Evolutionary conservation across 176 grass and related monocot species (phyloP), one percentile per base, ranked within the genome.

Genomic region (Poa annua): DNA sequence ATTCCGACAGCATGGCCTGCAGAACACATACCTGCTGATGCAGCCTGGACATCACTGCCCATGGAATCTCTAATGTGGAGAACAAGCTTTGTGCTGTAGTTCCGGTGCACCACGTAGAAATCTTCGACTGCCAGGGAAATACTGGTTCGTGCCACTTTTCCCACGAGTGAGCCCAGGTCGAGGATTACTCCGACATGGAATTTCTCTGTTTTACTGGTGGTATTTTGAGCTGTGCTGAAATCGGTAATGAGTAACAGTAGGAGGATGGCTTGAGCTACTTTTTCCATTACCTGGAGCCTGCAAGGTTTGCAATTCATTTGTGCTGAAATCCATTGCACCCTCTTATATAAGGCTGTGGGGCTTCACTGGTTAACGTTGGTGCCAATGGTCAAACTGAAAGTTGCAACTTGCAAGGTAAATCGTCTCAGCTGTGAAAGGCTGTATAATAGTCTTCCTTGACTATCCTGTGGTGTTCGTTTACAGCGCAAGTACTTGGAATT

Each of bases 121-220:
- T 95, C 93, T 22, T 90, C 42, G 7, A 92, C 21, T 1, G 93
- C 93, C 88, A 95, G 42, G 5, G 75, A 79, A 34, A 90, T 41
- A 38, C 85, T 90, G 76, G 90, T 87, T 8, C 29, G 41, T 38
- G 73, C 66, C 7, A 85, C 81, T 65, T 84, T 90, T 3, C 93
- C 93, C 12, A 80, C 68, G 41, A 74, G 55, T 20, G 88, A 88
- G 3, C 3, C 25, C 52, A 85, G 36, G 66, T 96, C 71, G 1
- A 89, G 91, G 49, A 96, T 86, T 16, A 96, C 79, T 3, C 93
- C 86, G 1, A 96, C 83, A 72, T 92, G 83, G 86, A 92, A 83
- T 36, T 86, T 35, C 0, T 19, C 71, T 74, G 61, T 19, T 26
- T 35, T 56, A 32, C 35, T 11, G 53, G 85, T 81, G 49, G 35